A percentile compares a stretch with the other conserved stretches of the same genome.
These are phyloP conservation scores for Wickerhamiella hasegawae DNA, from an alignment of 805 yeast genomes.

Conservation along the genomic window DNA sequence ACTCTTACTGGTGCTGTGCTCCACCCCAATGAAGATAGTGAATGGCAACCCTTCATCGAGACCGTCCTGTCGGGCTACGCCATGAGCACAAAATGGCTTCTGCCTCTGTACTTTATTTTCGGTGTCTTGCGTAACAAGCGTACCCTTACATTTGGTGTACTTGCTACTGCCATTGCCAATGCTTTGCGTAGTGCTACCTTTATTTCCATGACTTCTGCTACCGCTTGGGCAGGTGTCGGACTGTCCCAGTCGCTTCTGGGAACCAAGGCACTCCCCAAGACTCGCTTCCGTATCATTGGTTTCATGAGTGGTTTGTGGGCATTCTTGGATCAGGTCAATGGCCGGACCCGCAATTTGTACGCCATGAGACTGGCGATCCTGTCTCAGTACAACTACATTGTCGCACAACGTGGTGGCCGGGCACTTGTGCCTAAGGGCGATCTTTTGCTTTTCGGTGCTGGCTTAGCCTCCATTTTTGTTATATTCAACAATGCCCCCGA, in stretches of 20 bases:
- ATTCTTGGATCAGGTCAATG: constrained; percentile 20
- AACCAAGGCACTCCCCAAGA: constrained; percentile 16
- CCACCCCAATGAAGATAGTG: constrained; percentile 19
- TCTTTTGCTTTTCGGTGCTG: constrained; percentile 18
- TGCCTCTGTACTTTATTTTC: constrained; percentile 16
- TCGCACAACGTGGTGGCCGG: constrained; percentile 14
- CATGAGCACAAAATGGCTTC: constrained; percentile 16
- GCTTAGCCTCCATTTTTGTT: constrained; percentile 15
- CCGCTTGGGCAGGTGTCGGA: constrained; percentile 27
- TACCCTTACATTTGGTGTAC: constrained; percentile 1
- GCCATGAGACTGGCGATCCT: constrained; percentile 23
- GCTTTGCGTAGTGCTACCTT: constrained; percentile 21
- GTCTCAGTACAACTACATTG: constrained; percentile 22
- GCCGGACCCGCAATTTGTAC: constrained; percentile 21
- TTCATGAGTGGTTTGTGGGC: constrained; percentile 28
- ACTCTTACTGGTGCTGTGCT: constrained; percentile 20
- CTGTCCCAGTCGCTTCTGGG: constrained; percentile 21
- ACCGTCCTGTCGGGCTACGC: constrained; percentile 15
- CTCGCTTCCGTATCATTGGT: constrained; percentile 31
- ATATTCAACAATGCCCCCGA: constrained; percentile 11
- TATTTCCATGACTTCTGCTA: constrained; percentile 21
- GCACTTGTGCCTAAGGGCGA: constrained; percentile 20
- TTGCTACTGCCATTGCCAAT: constrained; percentile 10
- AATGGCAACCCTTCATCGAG: constrained; percentile 13
- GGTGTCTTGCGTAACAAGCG: constrained; percentile 8